Conservation (phyloP, 2,329 filamentous ascomycete genomes). For the Paraphoma chrysanthemicola region DNA sequence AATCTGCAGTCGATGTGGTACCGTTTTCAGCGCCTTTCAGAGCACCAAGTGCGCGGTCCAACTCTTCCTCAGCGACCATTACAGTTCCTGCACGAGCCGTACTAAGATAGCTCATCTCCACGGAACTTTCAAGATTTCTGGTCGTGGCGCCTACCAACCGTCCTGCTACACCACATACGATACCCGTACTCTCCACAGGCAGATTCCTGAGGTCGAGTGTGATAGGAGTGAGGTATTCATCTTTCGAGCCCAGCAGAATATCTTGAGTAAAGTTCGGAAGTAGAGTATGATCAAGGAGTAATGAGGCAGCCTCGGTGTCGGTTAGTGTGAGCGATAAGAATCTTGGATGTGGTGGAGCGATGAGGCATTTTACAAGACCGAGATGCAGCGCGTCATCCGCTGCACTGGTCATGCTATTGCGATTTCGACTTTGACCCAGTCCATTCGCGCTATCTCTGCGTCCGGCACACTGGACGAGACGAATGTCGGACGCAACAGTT, state of each 20-base stretch:
- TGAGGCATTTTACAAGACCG: constrained; percentile 57
- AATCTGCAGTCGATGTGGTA: constrained; percentile 6
- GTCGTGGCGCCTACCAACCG: constrained; percentile 75
- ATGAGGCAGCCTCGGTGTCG: constrained; percentile 74
- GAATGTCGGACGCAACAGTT: constrained; percentile 70
- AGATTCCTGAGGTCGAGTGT: constrained; percentile 83
- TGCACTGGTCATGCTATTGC: constrained; percentile 37
- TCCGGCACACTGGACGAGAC: constrained; percentile 83
- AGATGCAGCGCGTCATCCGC: constrained; percentile 55
- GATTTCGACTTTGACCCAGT: constrained; percentile 31
- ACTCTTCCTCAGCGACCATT: constrained; percentile 78
- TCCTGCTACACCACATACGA: constrained; percentile 92
- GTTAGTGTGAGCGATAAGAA: constrained; percentile 79
- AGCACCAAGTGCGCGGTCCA: constrained; percentile 75
- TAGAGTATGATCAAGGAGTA: constrained; percentile 74
- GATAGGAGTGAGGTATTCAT: constrained; percentile 79
- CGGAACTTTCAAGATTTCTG: constrained; percentile 46
- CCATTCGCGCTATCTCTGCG: constrained; percentile 50
- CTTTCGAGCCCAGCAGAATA: constrained; percentile 77
- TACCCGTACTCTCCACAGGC: constrained; percentile 87
- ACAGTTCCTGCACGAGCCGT: constrained; percentile 90
- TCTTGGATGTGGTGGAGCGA: constrained; percentile 60
- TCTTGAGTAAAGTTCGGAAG: constrained; percentile 64
- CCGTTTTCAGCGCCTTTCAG: constrained; percentile 56
- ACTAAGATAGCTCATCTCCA: constrained; percentile 89